These are phyloP conservation scores for Fusarium lyarnte DNA, from an alignment of 2,329 filamentous ascomycete species.

Conservation along the genomic window DNA sequence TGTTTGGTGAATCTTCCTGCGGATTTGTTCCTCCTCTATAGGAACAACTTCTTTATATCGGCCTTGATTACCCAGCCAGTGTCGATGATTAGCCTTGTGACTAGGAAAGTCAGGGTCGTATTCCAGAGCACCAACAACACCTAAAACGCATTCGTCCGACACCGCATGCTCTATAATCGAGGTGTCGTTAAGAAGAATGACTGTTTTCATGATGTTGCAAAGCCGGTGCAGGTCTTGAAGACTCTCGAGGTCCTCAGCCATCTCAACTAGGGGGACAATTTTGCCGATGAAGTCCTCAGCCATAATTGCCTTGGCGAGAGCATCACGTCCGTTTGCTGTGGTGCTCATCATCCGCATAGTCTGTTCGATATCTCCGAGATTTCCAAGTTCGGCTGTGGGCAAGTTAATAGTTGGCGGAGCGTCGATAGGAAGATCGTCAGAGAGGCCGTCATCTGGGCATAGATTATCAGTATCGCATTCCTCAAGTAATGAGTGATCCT, in stretches of 20 bases:
- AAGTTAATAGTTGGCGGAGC: conserved; percentile 75
- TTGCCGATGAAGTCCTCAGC: conserved; percentile 87
- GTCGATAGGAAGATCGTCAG: conserved; percentile 85
- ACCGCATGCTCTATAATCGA: conserved; percentile 94
- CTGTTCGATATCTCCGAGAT: conserved; percentile 84
- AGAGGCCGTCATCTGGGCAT: conserved; percentile 79
- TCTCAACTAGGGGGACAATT: conserved; percentile 83
- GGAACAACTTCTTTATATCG: conserved; percentile 96
- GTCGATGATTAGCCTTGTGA: conserved; percentile 96
- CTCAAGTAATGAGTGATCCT: not conserved
- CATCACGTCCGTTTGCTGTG: conserved; percentile 81
- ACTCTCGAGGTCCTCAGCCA: conserved; percentile 92
- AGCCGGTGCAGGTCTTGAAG: conserved; percentile 86
- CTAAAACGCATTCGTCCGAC: conserved; percentile 86
- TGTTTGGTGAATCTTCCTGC: conserved; percentile 93
- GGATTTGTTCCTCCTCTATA: conserved; percentile 83
- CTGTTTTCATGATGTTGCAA: conserved; percentile 97
- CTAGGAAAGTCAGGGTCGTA: conserved; percentile 98
- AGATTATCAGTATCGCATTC: conserved; percentile 40
- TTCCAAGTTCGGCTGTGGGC: conserved; percentile 81
- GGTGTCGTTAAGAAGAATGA: conserved; percentile 94
- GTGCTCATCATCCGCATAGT: conserved; percentile 82
- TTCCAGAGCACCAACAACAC: conserved; percentile 94
- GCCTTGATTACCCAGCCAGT: conserved; percentile 88
- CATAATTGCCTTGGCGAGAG: conserved; percentile 87